A percentile compares a stretch with the other conserved stretches of the same genome.
Conservation (phyloP, 257 asterid genomes). For the Echites panduratus region DNA sequence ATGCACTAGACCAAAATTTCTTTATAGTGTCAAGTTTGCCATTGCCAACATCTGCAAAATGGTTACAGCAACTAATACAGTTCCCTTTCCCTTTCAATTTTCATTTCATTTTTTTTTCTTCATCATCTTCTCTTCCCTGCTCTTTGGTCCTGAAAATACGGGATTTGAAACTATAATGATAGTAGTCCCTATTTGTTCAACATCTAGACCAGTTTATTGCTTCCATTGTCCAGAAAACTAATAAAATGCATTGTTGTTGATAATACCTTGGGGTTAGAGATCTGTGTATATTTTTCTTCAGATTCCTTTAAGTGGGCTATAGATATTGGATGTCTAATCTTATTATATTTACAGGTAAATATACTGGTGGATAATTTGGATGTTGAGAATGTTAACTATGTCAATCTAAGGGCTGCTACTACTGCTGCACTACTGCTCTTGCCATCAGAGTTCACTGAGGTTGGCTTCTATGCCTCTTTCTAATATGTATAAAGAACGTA, state of each 20-base stretch:
- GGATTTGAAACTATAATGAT: neutral
- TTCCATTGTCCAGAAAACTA: neutral
- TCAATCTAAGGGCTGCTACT: constrained; percentile 68
- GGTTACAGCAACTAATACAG: neutral
- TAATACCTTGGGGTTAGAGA: neutral
- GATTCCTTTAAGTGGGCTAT: neutral
- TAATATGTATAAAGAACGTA: constrained; percentile 4
- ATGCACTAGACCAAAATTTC: neutral
- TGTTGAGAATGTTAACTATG: constrained; percentile 50
- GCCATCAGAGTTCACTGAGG: constrained; percentile 85
- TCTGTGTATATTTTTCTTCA: neutral
- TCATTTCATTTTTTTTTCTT: neutral
- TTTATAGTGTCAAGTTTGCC: neutral
- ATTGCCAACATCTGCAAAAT: neutral
- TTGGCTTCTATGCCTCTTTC: constrained; percentile 24
- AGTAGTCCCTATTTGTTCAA: neutral
- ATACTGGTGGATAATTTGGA: constrained; percentile 56
- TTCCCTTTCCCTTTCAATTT: neutral
- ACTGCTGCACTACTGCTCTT: constrained; percentile 83
- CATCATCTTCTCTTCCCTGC: neutral
- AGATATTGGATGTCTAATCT: neutral
- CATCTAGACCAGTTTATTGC: neutral
- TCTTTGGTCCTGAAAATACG: neutral
- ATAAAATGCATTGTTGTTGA: neutral
- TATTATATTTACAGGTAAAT: constrained; percentile 47